These are phyloP conservation scores for Alternaria ethzedia DNA, from an alignment of 2,329 filamentous ascomycete species.

Conservation along the genomic window DNA sequence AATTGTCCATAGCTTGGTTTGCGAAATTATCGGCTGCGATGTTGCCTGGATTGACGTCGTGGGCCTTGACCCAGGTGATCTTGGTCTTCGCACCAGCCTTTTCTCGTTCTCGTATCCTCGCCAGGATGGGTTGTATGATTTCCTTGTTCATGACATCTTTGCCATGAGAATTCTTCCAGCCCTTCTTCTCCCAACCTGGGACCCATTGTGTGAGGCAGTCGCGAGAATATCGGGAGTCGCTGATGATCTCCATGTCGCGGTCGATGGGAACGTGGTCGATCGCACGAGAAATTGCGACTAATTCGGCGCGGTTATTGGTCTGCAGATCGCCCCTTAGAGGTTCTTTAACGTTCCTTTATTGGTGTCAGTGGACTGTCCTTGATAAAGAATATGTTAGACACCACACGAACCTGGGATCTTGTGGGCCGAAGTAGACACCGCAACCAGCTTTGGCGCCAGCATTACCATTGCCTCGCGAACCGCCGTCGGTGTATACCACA, in stretches of 20 bases:
- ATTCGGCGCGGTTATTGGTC: constrained; percentile 95
- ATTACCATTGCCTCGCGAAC: constrained; percentile 64
- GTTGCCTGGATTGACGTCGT: constrained; percentile 76
- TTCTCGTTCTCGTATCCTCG: constrained; percentile 73
- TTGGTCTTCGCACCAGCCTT: constrained; percentile 61
- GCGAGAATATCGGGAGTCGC: constrained; percentile 91
- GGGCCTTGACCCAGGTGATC: constrained; percentile 92
- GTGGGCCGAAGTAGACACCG: constrained; percentile 69
- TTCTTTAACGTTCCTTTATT: constrained; percentile 72
- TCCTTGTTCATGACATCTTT: constrained; percentile 86
- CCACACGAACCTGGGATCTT: constrained; percentile 59
- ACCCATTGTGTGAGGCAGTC: constrained; percentile 89
- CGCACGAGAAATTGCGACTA: constrained; percentile 85
- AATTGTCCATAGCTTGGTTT: constrained; percentile 6
- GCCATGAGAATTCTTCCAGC: constrained; percentile 76
- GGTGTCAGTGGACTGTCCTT: background rate
- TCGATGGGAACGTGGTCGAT: constrained; percentile 75
- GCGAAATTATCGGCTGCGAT: constrained; percentile 71
- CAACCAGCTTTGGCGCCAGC: constrained; percentile 64
- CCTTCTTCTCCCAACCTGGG: constrained; percentile 73
- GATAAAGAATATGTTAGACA: background rate
- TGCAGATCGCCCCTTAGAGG: constrained; percentile 75
- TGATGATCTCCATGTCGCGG: constrained; percentile 76
- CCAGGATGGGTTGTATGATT: constrained; percentile 74
- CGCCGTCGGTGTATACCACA: constrained; percentile 69